Evolutionary conservation across 768 basidiomycete genomes (phyloP).

Genomic region (Jaapia argillacea): DNA sequence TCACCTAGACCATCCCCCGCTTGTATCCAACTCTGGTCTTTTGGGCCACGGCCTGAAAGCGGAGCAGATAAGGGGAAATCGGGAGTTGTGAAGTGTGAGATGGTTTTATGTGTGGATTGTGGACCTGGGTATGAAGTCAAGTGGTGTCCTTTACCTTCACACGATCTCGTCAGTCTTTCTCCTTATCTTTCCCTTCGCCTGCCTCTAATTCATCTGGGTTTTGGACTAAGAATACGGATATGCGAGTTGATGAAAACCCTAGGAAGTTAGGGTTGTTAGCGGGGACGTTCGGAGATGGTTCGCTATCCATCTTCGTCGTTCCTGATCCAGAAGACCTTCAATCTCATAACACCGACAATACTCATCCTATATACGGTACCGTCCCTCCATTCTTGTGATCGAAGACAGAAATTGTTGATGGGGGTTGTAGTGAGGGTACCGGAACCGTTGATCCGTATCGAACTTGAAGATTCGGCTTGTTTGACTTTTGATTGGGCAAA

Average conservation of each 20-base stretch:
- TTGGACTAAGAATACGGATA: background rate
- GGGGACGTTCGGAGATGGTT: conserved; percentile 83
- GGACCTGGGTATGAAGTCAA: conserved; percentile 75
- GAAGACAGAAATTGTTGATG: no score
- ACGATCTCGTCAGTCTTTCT: conserved; percentile 34
- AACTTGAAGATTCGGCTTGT: conserved; percentile 66
- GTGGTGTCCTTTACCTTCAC: conserved; percentile 89
- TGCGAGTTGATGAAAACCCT: conserved; percentile 7
- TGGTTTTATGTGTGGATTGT: conserved; percentile 77
- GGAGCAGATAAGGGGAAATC: conserved; percentile 14
- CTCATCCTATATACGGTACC: conserved; percentile 39
- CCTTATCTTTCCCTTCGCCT: background rate
- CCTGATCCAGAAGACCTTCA: conserved; percentile 62
- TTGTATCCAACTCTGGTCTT: conserved; percentile 84
- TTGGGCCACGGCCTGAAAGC: conserved; percentile 16
- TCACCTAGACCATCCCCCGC: conserved; percentile 43
- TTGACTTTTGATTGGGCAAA: conserved; percentile 88
- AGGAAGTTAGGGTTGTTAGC: conserved; percentile 77
- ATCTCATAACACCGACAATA: conserved; percentile 15
- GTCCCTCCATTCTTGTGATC: background rate
- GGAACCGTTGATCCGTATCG: conserved; percentile 61
- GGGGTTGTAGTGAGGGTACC: conserved; percentile 39
- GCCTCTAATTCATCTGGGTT: background rate
- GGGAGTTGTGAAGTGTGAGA: conserved; percentile 62
- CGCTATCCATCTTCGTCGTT: conserved; percentile 65